phyloP scores from a whole-genome alignment of 2,329 filamentous ascomycete genomes.

The Hypoxylon sp. region DNA sequence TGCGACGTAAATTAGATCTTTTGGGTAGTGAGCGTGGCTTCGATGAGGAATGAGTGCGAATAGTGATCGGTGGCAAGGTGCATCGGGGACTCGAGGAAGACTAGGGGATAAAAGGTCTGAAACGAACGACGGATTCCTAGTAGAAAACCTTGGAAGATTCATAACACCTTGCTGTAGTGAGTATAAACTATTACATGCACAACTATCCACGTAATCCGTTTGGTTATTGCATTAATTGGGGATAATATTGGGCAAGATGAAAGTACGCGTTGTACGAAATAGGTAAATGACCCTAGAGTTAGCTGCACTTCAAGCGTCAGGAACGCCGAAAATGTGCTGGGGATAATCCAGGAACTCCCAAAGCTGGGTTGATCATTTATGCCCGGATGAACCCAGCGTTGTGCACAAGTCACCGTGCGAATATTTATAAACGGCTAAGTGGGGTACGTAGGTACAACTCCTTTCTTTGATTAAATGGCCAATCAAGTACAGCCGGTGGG shows the following conservation, averaged over 20 bases:
- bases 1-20: neutral
- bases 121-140: conserved; percentile 5
- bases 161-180: conserved; percentile 22
- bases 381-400: conserved; percentile 26
- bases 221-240: conserved; percentile 4
- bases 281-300: conserved; percentile 8
- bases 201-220: conserved; percentile 11
- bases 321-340: conserved; percentile 25
- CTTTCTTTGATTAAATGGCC: conserved; percentile 31
- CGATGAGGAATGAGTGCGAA: conserved; percentile 6
- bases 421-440: conserved; percentile 12
- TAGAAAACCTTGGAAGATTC: conserved; percentile 9
- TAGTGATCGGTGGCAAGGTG: conserved; percentile 17
- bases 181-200: conserved; percentile 2
- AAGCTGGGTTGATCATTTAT: conserved; percentile 26
- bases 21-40: neutral
- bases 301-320: conserved; percentile 14
- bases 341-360: conserved; percentile 16
- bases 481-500: conserved; percentile 26
- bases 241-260: conserved; percentile 3
- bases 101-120: conserved; percentile 3
- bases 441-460: conserved; percentile 19
- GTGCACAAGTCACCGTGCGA: conserved; percentile 10
- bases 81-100: conserved; percentile 12
- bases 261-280: conserved; percentile 9